These are phyloP conservation scores for Dicorynia guianensis DNA, from an alignment of 306 rosid species.

Conservation along the genomic window DNA sequence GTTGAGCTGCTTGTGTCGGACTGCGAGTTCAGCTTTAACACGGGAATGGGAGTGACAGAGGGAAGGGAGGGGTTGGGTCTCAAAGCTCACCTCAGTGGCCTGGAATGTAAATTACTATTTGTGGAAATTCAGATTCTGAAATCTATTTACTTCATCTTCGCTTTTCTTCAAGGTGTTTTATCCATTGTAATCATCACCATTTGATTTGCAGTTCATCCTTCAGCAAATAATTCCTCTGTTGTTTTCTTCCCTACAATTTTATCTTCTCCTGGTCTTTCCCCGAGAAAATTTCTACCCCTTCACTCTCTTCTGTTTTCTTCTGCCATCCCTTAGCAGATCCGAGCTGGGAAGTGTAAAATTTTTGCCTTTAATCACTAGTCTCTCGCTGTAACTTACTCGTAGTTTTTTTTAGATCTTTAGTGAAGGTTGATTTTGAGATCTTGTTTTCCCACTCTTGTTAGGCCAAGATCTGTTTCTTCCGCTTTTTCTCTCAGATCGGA, in stretches of 20 bases:
- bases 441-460: slow-evolving; percentile 7
- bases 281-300: not conserved
- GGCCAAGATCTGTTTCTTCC: slow-evolving; percentile 41
- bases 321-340: slow-evolving; percentile 44
- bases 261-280: not conserved
- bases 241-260: slow-evolving; percentile 31
- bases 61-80: slow-evolving; percentile 26
- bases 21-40: slow-evolving; percentile 51
- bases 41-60: slow-evolving; percentile 41
- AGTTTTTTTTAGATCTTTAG: slow-evolving; percentile 16
- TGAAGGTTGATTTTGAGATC: slow-evolving; percentile 14
- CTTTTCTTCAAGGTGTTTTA: not conserved
- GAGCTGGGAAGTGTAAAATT: slow-evolving; percentile 31
- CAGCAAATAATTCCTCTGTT: slow-evolving; percentile 24
- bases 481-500: not conserved
- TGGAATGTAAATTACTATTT: slow-evolving; percentile 44
- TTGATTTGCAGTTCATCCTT: slow-evolving; percentile 46
- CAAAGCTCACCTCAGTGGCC: slow-evolving; percentile 21
- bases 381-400: slow-evolving; percentile 1
- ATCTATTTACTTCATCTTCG: slow-evolving; percentile 49
- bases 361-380: slow-evolving; percentile 14
- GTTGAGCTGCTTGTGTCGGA: slow-evolving; percentile 1
- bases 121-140: slow-evolving; percentile 50
- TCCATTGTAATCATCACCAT: slow-evolving; percentile 47
- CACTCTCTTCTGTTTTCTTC: slow-evolving; percentile 11